These are phyloP conservation scores for Trichocladium antarcticum DNA, from an alignment of 495 filamentous ascomycete species.

Conservation along the genomic window DNA sequence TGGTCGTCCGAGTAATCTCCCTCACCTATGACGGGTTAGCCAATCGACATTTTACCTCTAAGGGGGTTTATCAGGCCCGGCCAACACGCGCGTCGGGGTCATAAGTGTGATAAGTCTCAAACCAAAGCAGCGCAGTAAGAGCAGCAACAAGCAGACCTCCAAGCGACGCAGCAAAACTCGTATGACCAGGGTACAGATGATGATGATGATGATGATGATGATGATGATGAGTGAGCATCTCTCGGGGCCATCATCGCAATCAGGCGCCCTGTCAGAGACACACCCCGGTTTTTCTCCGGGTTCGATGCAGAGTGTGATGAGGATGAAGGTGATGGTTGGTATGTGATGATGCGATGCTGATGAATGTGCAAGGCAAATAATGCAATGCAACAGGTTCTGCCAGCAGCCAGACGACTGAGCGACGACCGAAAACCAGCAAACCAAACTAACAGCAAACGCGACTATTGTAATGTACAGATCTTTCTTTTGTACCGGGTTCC, in stretches of 20 bases:
- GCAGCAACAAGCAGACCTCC: conserved; percentile 21
- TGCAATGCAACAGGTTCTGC: conserved; percentile 24
- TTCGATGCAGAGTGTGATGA: conserved; percentile 8
- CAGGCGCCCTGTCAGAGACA: conserved; percentile 13
- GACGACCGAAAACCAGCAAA: conserved; percentile 32
- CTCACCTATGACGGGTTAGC: conserved; percentile 34
- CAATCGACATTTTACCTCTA: conserved; percentile 2
- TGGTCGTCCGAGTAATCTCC: conserved; percentile 46
- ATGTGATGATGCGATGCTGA: conserved; percentile 31
- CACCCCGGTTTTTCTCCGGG: background rate
- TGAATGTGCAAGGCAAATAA: conserved; percentile 20
- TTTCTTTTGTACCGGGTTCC: conserved; percentile 32
- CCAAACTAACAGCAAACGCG: conserved; percentile 31
- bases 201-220: too few relatives aligned
- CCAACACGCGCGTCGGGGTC: conserved; percentile 15
- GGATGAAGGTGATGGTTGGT: conserved; percentile 28
- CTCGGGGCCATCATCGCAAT: conserved; percentile 14
- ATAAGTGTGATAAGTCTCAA: conserved; percentile 23
- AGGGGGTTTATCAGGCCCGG: background rate
- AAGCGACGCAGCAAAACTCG: conserved; percentile 16
- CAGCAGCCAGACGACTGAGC: conserved; percentile 30
- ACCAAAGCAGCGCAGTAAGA: conserved; percentile 20
- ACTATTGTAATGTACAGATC: conserved; percentile 35
- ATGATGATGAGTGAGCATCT: conserved; percentile 9
- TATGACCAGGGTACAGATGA: conserved; percentile 9